Percentiles rank a stretch among this genome's conserved stretches.
Conservation (phyloP, 2,329 filamentous ascomycete genomes). For the Ophioceras dolichostomum region DNA sequence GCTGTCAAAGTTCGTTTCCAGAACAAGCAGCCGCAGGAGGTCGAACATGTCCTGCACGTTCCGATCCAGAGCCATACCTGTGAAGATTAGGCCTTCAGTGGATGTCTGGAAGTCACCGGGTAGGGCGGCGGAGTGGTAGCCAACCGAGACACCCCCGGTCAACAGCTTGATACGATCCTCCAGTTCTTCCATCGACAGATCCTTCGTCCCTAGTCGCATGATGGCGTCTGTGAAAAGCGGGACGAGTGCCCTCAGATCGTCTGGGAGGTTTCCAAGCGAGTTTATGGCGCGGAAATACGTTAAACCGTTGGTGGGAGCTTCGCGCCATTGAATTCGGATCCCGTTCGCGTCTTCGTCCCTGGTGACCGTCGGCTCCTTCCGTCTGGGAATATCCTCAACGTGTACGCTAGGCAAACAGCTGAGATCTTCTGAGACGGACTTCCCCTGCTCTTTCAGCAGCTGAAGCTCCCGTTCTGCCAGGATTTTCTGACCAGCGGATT, state of each 20-base stretch:
- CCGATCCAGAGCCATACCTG: constrained; percentile 77
- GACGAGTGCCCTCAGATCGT: constrained; percentile 72
- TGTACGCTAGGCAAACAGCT: constrained; percentile 80
- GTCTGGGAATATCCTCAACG: constrained; percentile 77
- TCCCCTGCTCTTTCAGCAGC: constrained; percentile 70
- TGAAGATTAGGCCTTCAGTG: constrained; percentile 72
- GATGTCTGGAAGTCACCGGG: constrained; percentile 59
- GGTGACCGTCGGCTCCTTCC: constrained; percentile 47
- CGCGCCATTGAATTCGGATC: constrained; percentile 74
- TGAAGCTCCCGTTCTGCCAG: constrained; percentile 70
- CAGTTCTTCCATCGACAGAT: constrained; percentile 83
- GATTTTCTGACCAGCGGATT: constrained; percentile 56
- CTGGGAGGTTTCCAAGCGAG: constrained; percentile 63
- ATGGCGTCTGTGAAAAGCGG: constrained; percentile 87
- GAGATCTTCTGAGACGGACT: constrained; percentile 72
- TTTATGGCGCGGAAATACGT: constrained; percentile 94
- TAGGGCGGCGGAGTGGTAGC: constrained; percentile 71
- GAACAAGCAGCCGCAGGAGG: constrained; percentile 64
- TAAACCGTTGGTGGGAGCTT: constrained; percentile 86
- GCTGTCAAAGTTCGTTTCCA: constrained; percentile 83
- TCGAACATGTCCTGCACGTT: constrained; percentile 90
- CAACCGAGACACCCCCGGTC: constrained; percentile 79
- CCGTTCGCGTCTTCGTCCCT: constrained; percentile 54
- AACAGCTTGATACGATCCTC: constrained; percentile 95
- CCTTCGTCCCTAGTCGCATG: constrained; percentile 83